Evolutionary conservation across 192 early-diverging fungal species (phyloP).

Genomic region (Umbelopsis sp.): DNA sequence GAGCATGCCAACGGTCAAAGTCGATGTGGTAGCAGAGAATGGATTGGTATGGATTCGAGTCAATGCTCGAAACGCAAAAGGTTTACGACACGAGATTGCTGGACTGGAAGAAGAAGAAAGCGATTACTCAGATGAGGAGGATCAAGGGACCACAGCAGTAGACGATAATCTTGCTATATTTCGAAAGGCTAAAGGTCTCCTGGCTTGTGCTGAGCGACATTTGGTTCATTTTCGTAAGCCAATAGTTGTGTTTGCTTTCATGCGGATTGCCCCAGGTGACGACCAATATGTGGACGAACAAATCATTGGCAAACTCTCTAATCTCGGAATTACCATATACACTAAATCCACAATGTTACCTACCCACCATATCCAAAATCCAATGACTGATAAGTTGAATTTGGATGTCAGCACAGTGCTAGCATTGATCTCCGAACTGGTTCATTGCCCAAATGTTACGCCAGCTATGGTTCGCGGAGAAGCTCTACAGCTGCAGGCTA

Average conservation of each 20-base stretch:
- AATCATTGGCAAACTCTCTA: slow-evolving; percentile 22
- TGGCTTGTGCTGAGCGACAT: slow-evolving; percentile 28
- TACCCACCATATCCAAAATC: not conserved
- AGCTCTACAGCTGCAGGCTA: slow-evolving; percentile 43
- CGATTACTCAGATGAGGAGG: slow-evolving; percentile 19
- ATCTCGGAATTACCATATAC: slow-evolving; percentile 29
- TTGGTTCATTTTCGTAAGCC: slow-evolving; percentile 32
- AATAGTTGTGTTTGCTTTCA: slow-evolving; percentile 39
- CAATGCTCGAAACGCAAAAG: slow-evolving; percentile 51
- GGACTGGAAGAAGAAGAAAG: slow-evolving; percentile 45
- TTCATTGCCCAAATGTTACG: slow-evolving; percentile 33
- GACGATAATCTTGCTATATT: slow-evolving; percentile 24
- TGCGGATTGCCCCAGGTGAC: slow-evolving; percentile 24
- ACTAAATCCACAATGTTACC: not conserved
- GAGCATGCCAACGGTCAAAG: slow-evolving; percentile 37
- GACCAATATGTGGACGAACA: slow-evolving; percentile 32
- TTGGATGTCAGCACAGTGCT: slow-evolving; percentile 51
- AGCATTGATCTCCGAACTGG: slow-evolving; percentile 45
- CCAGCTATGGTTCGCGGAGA: slow-evolving; percentile 36
- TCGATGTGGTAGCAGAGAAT: slow-evolving; percentile 49
- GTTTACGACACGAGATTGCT: slow-evolving; percentile 48
- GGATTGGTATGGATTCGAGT: slow-evolving; percentile 51
- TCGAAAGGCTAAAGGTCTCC: slow-evolving; percentile 29
- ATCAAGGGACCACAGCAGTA: slow-evolving; percentile 5
- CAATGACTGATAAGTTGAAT: slow-evolving; percentile 37